Base-by-base conservation (phyloP, 2,329 filamentous ascomycete genomes). In the Talaromyces rugulosus region DNA sequence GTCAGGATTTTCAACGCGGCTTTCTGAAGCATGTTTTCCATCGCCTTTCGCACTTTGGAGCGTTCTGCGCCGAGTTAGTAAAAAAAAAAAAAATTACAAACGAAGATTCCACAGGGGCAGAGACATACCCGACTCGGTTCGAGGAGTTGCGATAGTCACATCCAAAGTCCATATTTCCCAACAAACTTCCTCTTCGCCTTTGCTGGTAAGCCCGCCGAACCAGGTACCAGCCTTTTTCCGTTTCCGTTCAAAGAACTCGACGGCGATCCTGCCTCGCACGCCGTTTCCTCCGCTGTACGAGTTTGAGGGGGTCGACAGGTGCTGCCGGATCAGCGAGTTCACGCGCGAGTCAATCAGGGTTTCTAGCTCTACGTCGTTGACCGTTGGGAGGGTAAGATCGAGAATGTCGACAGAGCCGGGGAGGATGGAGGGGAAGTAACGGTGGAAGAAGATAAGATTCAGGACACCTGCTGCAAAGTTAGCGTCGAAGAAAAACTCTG, bases 401-500 rank as follows among this genome's bases (percentile, higher is more conserved):
- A 97, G 88, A 66, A 97, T 87, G 73, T 97, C 93, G 78, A 92
- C 89, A 66, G 91, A 92, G 66, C 87, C 85, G 5, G 95, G 94
- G 50, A 86, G 82, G 69, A 97, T 85, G 62, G 91, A 88, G 62
- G 92, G 92, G 82, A 98, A 97, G 85, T 94, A 96, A 72, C 95
- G 90, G 81, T 97, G 93, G 84, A 98, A 98, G 86, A 98, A 99
- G 76, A 98, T 97, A 57, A 93, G 96, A 77, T 97, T 93, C 56
- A 98, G 85, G 74, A 97, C 90, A 66, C 90, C 94, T 96, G 70
- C 47, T 42, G 12, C 23, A 23, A 31, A 14, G 36, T 34, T 27
- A 33, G 6, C 9, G 16, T 11, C 9, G 54, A 51, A 62, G 14
- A 64, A 30, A 28, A 50, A 36, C 7, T 50, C n/a, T 14, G 18